Evolutionary conservation across 805 yeast genomes (phyloP), one percentile per base, ranked within the genome.

Genomic region (Yarrowia bubula): DNA sequence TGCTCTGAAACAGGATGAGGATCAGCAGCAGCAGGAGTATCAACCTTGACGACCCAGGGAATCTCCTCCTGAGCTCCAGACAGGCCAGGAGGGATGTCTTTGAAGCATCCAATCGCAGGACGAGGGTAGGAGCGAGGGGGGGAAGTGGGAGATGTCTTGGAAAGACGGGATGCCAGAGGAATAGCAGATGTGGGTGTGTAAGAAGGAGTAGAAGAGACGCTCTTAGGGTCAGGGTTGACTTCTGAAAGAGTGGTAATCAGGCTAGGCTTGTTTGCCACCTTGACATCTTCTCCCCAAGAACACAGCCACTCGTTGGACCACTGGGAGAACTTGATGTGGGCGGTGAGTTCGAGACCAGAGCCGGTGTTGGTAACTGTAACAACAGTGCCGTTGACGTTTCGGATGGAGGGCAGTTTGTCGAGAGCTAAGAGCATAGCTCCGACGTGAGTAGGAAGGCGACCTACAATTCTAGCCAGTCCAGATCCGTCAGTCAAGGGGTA

Each of bases 401-500:
- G 7, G 38, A 55, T 38, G 31, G 39, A 47, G 31, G 61, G 61
- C 28, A 55, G 47, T 14, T 55, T 32, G 17, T 41, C 38, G 31
- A 55, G 61, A 11, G 47, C 46, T 47, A 31, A 17, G 5, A 55
- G 61, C 61, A 55, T 55, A 31, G 61, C 47, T 8, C 17, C 37
- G 9, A 55, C 61, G 7, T 55, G 61, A 15, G 31, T 28, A 13
- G 61, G 61, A 31, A 55, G 28, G 4, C 17, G 28, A 9, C 51
- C 64, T 4, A 43, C 51, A 11, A 58, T 14, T 33, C 50, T 33
- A 28, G 42, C 50, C 10, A 43, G 42, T 1, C 64, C 64, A 35
- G 51, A 43, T 4, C 64, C 64, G 22, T 58, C 64, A 5, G 64
- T 58, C 35, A 58, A 10, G n/a, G 64, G 64, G n/a, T 41, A 55